Evolutionary conservation across 371 early-diverging fungal genomes (phyloP).

Genomic region (Rhizomucor pusillus): DNA sequence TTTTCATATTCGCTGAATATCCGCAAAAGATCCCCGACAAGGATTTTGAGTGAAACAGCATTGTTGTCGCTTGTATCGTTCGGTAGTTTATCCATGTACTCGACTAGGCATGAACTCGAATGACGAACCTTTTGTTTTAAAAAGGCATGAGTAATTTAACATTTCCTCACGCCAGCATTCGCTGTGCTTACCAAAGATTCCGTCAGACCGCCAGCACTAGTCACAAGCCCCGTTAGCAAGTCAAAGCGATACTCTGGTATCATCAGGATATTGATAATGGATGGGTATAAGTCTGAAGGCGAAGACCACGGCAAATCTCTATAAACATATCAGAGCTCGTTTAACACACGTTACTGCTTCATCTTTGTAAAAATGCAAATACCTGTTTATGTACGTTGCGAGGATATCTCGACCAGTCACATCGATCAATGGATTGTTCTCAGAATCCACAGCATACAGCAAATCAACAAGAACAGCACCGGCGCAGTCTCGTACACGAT

Average conservation of each 20-base stretch:
- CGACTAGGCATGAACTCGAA: slow-evolving; percentile 61
- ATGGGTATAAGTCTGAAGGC: slow-evolving; percentile 64
- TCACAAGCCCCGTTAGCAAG: slow-evolving; percentile 64
- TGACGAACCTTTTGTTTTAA: slow-evolving; percentile 55
- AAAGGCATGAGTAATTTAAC: neutral
- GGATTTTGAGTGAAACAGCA: slow-evolving; percentile 16
- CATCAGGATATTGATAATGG: slow-evolving; percentile 55
- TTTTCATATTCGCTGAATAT: slow-evolving; percentile 45
- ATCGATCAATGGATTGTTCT: slow-evolving; percentile 2
- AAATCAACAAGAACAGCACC: slow-evolving; percentile 52
- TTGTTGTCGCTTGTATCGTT: slow-evolving; percentile 9
- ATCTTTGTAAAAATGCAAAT: neutral
- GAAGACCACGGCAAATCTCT: slow-evolving; percentile 63
- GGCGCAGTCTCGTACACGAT: slow-evolving; percentile 69
- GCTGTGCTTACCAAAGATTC: slow-evolving; percentile 67
- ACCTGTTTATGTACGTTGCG: slow-evolving; percentile 22
- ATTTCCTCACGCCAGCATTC: no score
- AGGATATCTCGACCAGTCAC: slow-evolving; percentile 28
- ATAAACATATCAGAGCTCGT: slow-evolving; percentile 5
- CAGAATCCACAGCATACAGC: slow-evolving; percentile 25
- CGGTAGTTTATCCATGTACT: slow-evolving; percentile 55
- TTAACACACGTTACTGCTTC: no score
- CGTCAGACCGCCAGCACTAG: slow-evolving; percentile 79
- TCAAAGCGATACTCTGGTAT: slow-evolving; percentile 58
- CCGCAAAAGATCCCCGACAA: slow-evolving; percentile 38